phyloP scores from a whole-genome alignment of 805 yeast genomes.

The Starmerella vitae region DNA sequence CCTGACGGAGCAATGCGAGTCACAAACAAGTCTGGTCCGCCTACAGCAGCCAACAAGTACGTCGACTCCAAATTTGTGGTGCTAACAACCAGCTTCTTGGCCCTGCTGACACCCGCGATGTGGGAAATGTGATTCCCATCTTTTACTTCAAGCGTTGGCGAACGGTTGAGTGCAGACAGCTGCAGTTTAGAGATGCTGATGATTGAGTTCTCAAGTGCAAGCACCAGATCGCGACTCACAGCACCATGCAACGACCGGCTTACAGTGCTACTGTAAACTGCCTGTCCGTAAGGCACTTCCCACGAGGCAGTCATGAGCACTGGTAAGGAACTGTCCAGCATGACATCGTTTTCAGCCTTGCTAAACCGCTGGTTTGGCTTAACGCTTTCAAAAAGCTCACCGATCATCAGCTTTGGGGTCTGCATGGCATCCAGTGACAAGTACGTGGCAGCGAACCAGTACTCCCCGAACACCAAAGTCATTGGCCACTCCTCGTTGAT shows the following conservation, averaged over 20 bases:
- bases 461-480: conserved; percentile 56
- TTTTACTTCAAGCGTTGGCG: conserved; percentile 39
- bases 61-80: conserved; percentile 76
- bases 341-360: conserved; percentile 25
- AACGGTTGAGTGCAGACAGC: conserved; percentile 57
- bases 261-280: conserved; percentile 39
- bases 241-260: conserved; percentile 54
- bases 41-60: conserved; percentile 44
- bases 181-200: conserved; percentile 56
- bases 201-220: conserved; percentile 46
- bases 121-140: conserved; percentile 49
- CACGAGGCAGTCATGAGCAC: conserved; percentile 44
- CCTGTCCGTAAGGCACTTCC: conserved; percentile 37
- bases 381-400: conserved; percentile 66
- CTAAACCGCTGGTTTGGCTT: conserved; percentile 36
- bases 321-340: conserved; percentile 32
- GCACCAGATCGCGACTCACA: conserved; percentile 50
- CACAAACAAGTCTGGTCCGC: conserved; percentile 63
- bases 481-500: conserved; percentile 34
- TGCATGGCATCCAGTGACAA: conserved; percentile 37
- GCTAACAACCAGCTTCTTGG: conserved; percentile 31
- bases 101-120: conserved; percentile 31
- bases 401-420: conserved; percentile 47
- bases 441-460: conserved; percentile 66
- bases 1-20: conserved; percentile 67